Conservation (phyloP, 2,329 filamentous ascomycete genomes). For the Fusarium sublunatum region DNA sequence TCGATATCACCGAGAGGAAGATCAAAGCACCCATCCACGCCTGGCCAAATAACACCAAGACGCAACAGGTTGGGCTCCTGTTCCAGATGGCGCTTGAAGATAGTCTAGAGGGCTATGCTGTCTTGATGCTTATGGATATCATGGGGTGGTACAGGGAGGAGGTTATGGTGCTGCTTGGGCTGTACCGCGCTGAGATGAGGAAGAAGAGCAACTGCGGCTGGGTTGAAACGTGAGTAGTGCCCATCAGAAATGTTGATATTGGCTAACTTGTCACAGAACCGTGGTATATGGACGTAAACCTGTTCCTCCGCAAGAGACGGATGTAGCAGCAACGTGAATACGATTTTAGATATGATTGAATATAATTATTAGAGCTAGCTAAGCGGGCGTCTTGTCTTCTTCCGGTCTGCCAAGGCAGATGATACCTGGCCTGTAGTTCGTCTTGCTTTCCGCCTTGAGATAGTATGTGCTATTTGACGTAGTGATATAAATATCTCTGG, state of each 20-base stretch:
- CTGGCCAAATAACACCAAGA: constrained; percentile 57
- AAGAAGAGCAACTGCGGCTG: constrained; percentile 28
- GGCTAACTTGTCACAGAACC: constrained; percentile 16
- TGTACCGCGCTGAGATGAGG: constrained; percentile 38
- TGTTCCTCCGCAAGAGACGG: background rate
- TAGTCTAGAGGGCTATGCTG: constrained; percentile 48
- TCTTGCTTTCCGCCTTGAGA: too few species aligned
- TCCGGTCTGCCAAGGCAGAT: background rate
- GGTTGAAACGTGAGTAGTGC: constrained; percentile 27
- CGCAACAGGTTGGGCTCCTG: constrained; percentile 56
- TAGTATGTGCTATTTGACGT: too few species aligned
- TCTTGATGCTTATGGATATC: constrained; percentile 45
- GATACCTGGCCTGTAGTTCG: background rate
- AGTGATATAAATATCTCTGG: too few species aligned
- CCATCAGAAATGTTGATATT: background rate
- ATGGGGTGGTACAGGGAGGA: constrained; percentile 47
- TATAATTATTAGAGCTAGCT: too few species aligned
- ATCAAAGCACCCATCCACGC: constrained; percentile 55
- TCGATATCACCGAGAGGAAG: constrained; percentile 48
- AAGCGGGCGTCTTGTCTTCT: background rate
- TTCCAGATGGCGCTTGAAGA: constrained; percentile 45
- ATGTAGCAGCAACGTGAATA: background rate
- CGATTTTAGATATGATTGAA: rapidly evolving
- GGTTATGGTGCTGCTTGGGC: constrained; percentile 37
- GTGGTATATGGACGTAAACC: constrained; percentile 38